Evolutionary conservation across 1,139 yeast genomes (phyloP).

Genomic region (Candida labiduridarum): DNA sequence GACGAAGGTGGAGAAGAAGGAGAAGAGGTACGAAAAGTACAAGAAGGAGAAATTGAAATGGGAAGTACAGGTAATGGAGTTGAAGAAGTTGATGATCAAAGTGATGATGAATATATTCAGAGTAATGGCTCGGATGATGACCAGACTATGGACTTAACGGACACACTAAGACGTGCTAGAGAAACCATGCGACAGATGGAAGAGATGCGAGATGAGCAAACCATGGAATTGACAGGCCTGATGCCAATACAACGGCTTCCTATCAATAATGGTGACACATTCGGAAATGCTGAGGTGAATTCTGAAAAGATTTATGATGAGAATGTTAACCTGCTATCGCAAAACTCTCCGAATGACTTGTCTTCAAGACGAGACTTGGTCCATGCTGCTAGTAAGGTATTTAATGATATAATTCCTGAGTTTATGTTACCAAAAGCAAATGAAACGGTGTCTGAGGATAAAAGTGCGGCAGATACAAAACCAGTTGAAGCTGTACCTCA

Average conservation of each 20-base stretch:
- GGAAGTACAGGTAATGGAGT: neutral
- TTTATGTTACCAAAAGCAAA: too few species aligned
- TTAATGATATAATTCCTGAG: too few species aligned
- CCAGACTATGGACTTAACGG: conserved; percentile 20
- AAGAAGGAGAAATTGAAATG: conserved; percentile 21
- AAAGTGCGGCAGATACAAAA: too few species aligned
- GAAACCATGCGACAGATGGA: conserved; percentile 2
- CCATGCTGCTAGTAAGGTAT: too few species aligned
- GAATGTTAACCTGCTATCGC: too few species aligned
- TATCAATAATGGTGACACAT: neutral
- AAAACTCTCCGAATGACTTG: neutral
- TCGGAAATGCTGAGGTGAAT: too few species aligned
- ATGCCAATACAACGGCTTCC: neutral
- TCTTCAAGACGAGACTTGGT: neutral
- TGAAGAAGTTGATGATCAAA: conserved; percentile 1
- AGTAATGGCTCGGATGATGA: conserved; percentile 9
- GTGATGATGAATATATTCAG: conserved; percentile 9
- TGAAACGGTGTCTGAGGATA: too few species aligned
- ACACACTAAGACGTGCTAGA: neutral
- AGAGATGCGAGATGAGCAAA: conserved; percentile 5
- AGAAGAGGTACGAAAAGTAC: neutral
- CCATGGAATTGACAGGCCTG: conserved; percentile 13
- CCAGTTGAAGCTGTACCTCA: neutral
- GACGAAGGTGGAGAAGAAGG: conserved; percentile 14
- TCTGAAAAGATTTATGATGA: too few species aligned